Conservation (phyloP, 2,329 filamentous ascomycete genomes). For the Claviceps digitariae region DNA sequence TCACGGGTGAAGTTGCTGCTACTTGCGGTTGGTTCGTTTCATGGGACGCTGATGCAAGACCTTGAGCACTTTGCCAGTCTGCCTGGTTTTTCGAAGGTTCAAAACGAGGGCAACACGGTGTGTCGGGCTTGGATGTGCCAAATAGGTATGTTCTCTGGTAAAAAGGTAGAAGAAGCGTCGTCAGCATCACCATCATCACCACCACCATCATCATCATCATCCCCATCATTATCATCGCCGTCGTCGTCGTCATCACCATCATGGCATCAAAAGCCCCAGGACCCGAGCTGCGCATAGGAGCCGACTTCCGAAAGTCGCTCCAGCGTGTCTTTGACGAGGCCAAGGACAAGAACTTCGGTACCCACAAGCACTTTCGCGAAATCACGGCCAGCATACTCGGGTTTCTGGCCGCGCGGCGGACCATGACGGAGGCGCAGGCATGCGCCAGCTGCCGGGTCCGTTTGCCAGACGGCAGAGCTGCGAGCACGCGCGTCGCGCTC, state of each 20-base stretch:
- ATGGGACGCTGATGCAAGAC: too few species aligned
- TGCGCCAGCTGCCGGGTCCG: conserved; percentile 7
- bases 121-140: too few species aligned
- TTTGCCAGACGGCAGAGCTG: conserved; percentile 11
- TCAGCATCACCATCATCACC: too few species aligned
- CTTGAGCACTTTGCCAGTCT: too few species aligned
- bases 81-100: too few species aligned
- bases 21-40: neutral
- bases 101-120: too few species aligned
- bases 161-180: too few species aligned
- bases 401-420: conserved; percentile 7
- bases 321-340: conserved; percentile 11
- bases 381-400: conserved; percentile 7
- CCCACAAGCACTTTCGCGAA: conserved; percentile 7
- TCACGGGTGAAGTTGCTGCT: neutral
- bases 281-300: conserved; percentile 5
- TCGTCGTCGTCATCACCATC: neutral
- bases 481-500: conserved; percentile 5
- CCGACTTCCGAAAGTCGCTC: conserved; percentile 9
- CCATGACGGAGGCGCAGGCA: conserved; percentile 6
- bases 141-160: too few species aligned
- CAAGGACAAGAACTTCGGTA: neutral
- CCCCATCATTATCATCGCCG: neutral
- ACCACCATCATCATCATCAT: too few species aligned
- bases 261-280: neutral